Evolutionary conservation across 2,329 filamentous ascomycete species (phyloP), one percentile per base, ranked within the genome.

Genomic region (Arthrinium puccinioides): DNA sequence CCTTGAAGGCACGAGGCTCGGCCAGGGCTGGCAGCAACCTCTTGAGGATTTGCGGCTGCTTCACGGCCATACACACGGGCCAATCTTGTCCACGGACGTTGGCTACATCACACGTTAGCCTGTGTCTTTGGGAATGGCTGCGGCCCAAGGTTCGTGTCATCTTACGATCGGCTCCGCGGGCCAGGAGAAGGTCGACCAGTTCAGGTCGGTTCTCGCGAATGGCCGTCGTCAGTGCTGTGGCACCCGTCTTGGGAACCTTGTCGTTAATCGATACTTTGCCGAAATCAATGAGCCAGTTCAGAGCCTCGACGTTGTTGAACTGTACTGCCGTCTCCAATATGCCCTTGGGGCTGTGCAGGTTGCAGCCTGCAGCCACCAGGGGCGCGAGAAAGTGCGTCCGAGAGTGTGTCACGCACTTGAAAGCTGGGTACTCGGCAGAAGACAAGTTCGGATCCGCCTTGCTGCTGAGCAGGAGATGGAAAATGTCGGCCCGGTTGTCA

Each of bases 21-120:
- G 71, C 57, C 8, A 82, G 67, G 2, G 70, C 66, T 0, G 69
- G 63, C 0, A 84, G 63, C 2, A 86, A 64, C 36, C 70, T 72
- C 47, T 70, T 67, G 9, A 84, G 68, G 29, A 85, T 71, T 0
- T 57, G 54, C 0, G 82, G 79, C 24, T 76, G 70, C 42, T 66
- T 68, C 34, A 84, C 78, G 0, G 81, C 79, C 74, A 85, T 79
- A 54, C 73, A 79, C 9, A 84, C 66, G 0, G 82, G 82, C 81
- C 81, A 86, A 51, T 84, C 78, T 48, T 82, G 67, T 23, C 80
- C 80, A 11, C 79, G 69, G 14, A 81, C 60, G 38, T 74, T 72
- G 5, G 79, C 75, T 42, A 82, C 74, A 0, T 77, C 79, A 9
- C 78, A 7, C 3, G n/a, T 28, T n/a, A 36, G 23, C 10, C 16